Evolutionary conservation across 2,329 filamentous ascomycete genomes (phyloP).

Genomic region (Cryphonectria japonica): DNA sequence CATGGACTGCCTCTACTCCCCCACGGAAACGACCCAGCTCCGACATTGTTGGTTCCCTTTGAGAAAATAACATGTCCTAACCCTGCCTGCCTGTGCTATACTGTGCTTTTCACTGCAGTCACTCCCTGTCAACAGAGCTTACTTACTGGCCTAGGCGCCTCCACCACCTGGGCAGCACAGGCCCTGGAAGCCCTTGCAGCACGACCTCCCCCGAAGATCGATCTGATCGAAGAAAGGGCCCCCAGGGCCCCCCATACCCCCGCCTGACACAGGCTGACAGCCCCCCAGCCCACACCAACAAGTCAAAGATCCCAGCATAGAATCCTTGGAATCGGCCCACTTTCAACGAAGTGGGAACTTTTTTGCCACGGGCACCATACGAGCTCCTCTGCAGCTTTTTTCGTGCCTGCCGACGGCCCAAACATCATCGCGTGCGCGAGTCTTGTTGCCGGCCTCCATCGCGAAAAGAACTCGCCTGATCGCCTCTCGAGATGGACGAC

Average conservation of each 20-base stretch:
- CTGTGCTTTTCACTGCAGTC: too few relatives aligned
- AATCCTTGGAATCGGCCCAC: background rate
- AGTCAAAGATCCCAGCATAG: background rate
- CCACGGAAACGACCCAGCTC: background rate
- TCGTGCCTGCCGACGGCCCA: conserved; percentile 18
- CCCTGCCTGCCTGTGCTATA: background rate
- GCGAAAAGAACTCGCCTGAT: background rate
- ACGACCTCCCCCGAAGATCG: background rate
- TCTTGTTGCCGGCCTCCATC: conserved; percentile 15
- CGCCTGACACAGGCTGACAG: background rate
- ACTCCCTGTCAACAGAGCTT: background rate
- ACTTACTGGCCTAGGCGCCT: background rate
- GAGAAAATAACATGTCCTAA: background rate
- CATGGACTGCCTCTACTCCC: background rate
- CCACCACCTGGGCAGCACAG: background rate
- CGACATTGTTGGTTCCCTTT: background rate
- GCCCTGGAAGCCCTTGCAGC: background rate
- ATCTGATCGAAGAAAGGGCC: background rate
- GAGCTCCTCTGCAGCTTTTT: conserved; percentile 14
- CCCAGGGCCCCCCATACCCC: too few relatives aligned
- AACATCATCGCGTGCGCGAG: background rate
- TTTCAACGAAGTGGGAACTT: conserved; percentile 4
- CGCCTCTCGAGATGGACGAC: conserved; percentile 10
- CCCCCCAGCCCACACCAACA: background rate
- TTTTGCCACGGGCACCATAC: conserved; percentile 20